These are phyloP conservation scores for Termitomyces sp. DNA, from an alignment of 768 basidiomycete species.

Conservation along the genomic window DNA sequence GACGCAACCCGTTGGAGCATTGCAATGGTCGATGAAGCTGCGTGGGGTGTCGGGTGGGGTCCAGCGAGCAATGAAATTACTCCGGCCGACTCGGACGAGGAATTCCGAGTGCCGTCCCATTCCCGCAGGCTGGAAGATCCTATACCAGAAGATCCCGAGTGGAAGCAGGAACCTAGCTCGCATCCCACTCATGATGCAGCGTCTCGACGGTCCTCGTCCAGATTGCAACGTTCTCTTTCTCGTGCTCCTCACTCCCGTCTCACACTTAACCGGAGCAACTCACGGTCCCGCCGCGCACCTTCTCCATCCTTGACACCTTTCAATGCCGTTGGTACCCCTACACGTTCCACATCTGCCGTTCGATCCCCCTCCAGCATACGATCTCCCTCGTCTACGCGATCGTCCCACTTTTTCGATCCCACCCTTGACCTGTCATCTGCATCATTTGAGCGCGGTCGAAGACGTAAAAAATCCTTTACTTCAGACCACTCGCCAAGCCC, in stretches of 20 bases:
- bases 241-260: constrained; percentile 40
- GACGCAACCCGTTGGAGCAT: constrained; percentile 71
- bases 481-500: constrained; percentile 14
- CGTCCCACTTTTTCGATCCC: constrained; percentile 17
- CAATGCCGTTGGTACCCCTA: neutral
- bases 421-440: constrained; percentile 19
- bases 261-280: constrained; percentile 32
- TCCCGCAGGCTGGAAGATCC: constrained; percentile 19
- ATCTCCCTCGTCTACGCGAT: constrained; percentile 18
- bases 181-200: constrained; percentile 28
- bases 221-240: constrained; percentile 42
- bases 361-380: constrained; percentile 11
- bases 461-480: constrained; percentile 18
- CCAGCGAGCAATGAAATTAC: constrained; percentile 41
- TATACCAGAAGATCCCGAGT: constrained; percentile 15
- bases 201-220: constrained; percentile 33
- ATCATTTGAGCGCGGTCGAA: constrained; percentile 29
- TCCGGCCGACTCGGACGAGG: constrained; percentile 23
- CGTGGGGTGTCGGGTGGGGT: constrained; percentile 76
- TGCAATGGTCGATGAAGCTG: constrained; percentile 69
- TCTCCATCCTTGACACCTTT: constrained; percentile 17
- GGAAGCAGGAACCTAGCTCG: constrained; percentile 21
- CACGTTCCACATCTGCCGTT: neutral
- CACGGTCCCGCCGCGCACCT: constrained; percentile 26
- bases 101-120: constrained; percentile 16